Evolutionary conservation across 2,329 filamentous ascomycete genomes (phyloP).

Genomic region (Clonostachys rhizophaga): DNA sequence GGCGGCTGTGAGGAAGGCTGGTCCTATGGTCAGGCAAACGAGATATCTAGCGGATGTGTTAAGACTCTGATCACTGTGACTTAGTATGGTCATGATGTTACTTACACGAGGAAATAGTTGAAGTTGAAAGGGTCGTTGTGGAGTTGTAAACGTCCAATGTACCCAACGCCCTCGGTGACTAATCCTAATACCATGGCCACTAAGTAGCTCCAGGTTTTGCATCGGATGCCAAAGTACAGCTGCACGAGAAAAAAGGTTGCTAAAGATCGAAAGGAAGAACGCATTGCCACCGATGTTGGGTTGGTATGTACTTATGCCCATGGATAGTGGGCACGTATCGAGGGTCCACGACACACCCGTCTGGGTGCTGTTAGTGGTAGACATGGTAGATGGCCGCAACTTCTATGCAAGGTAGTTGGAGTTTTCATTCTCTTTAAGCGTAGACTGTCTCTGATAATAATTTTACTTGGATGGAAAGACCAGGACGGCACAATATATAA

Average conservation of each 20-base stretch:
- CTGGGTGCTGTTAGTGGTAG: not conserved
- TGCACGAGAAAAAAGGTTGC: constrained; percentile 35
- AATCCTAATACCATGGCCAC: constrained; percentile 45
- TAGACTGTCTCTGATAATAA: too few species aligned
- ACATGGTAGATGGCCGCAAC: not conserved
- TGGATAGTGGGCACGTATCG: not conserved
- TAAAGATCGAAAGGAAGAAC: not conserved
- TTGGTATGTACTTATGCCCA: not conserved
- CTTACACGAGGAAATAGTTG: constrained; percentile 38
- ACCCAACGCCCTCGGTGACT: constrained; percentile 48
- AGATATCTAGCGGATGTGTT: constrained; percentile 6
- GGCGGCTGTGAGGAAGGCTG: constrained; percentile 57
- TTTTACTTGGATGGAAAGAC: too few species aligned
- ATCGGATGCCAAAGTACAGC: constrained; percentile 24
- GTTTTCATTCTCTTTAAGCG: too few species aligned
- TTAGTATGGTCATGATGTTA: too few species aligned
- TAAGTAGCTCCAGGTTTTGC: constrained; percentile 33
- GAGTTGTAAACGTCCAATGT: constrained; percentile 50
- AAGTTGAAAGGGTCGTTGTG: constrained; percentile 48
- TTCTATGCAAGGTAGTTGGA: too few species aligned
- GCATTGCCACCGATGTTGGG: not conserved
- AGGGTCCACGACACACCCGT: not conserved
- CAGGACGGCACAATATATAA: too few species aligned
- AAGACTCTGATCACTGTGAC: too few species aligned
- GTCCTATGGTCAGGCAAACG: constrained; percentile 54